Evolutionary conservation across 176 grass and related monocot genomes (phyloP).

Genomic region (Aegilops umbellulata): DNA sequence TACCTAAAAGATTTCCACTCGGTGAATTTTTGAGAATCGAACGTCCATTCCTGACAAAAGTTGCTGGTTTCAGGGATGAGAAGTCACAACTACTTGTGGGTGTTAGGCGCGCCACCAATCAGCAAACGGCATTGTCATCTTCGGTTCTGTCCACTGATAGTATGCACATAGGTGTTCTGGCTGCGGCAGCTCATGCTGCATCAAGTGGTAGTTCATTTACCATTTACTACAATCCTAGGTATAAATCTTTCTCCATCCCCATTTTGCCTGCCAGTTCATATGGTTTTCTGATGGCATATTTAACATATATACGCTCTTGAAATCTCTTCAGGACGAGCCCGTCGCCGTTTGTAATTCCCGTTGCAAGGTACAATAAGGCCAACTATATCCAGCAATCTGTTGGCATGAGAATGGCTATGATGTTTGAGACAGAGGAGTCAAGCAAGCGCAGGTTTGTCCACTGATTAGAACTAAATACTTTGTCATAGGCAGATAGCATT

Average conservation of each 20-base stretch:
- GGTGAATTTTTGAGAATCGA: neutral
- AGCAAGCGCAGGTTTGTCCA: slow-evolving; percentile 75
- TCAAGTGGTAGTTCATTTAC: slow-evolving; percentile 80
- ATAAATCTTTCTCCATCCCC: neutral
- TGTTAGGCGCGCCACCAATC: slow-evolving; percentile 64
- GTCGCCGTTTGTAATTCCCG: slow-evolving; percentile 81
- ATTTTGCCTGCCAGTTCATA: too few relatives aligned
- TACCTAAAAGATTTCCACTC: neutral
- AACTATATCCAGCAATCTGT: slow-evolving; percentile 77
- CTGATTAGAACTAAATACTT: neutral
- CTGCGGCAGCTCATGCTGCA: slow-evolving; percentile 94
- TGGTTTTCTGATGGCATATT: slow-evolving; percentile 5
- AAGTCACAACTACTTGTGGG: slow-evolving; percentile 93
- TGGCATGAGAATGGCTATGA: slow-evolving; percentile 96
- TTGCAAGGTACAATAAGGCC: slow-evolving; percentile 76
- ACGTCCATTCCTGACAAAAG: neutral
- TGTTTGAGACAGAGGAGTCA: slow-evolving; percentile 98
- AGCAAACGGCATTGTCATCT: slow-evolving; percentile 63
- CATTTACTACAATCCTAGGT: slow-evolving; percentile 97
- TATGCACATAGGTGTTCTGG: slow-evolving; percentile 97
- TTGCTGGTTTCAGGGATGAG: slow-evolving; percentile 65
- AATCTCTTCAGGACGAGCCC: slow-evolving; percentile 73
- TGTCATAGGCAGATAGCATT: neutral
- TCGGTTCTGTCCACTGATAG: slow-evolving; percentile 95
- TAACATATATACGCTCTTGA: neutral